Evolutionary conservation across 225 moss, liverwort and hornwort genomes (phyloP), one percentile per base, ranked within the genome.

Genomic region (Pseudoscleropodium purum): DNA sequence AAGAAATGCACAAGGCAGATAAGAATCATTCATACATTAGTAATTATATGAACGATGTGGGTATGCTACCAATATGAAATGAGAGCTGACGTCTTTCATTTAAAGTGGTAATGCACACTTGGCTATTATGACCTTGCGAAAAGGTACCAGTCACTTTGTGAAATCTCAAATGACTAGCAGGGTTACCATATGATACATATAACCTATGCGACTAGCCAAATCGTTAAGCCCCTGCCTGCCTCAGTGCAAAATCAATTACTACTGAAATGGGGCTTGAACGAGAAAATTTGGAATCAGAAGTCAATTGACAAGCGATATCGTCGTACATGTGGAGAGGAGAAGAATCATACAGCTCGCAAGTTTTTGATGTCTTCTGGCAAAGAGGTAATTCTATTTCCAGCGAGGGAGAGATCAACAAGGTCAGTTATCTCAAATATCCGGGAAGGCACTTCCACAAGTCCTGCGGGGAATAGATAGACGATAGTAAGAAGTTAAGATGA

Each of bases 321-420:
- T 77, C 67, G 84, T 87, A 85, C 64, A 88, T 36, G 73, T 65
- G 74, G 84, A 75, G 86, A 89, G 87, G 67, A 89, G 92, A 82
- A 85, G 85, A 84, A 85, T 92, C 97, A 89, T 96, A 97, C 97
- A 90, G 95, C 93, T 92, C 91, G 89, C 90, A 97, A 88, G 68
- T 93, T 96, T 86, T 91, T 91, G 72, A 97, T 91, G 79, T 95
- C 94, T 82, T 96, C 95, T 81, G 96, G 95, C 87, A 97, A 92
- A 87, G 84, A 87, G 84, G 92, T 95, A 84, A 97, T 94, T 76
- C 91, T 92, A 83, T 96, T 97, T 78, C 97, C 97, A 69, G 97
- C 96, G 89, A 96, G 95, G 39, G 97, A 97, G 80, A 97, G 95
- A 79, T 97, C 97, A 52, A 91, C 92, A 77, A 97, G 97, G 82